These are phyloP conservation scores for Lipomyces chichibuensis DNA, from an alignment of 805 yeast species.

Conservation along the genomic window DNA sequence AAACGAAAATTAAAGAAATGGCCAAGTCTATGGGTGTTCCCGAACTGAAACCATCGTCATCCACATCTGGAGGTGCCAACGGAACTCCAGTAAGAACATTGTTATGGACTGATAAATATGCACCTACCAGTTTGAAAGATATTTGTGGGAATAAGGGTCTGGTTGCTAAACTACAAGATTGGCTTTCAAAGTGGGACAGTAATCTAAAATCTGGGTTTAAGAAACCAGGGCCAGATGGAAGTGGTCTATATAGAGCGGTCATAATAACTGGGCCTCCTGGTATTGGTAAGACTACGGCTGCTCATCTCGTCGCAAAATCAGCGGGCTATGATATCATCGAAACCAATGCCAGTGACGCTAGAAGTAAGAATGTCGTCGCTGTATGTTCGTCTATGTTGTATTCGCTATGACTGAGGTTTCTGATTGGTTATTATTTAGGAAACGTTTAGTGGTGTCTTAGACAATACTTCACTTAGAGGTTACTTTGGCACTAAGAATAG, in stretches of 20 bases:
- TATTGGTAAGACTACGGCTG: constrained; percentile 88
- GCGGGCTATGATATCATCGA: constrained; percentile 81
- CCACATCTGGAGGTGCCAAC: neutral
- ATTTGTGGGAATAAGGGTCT: constrained; percentile 89
- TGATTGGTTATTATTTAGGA: constrained; percentile 37
- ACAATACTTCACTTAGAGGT: constrained; percentile 82
- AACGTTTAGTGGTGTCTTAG: constrained; percentile 69
- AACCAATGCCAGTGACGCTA: constrained; percentile 84
- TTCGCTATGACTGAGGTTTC: neutral
- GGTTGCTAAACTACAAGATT: constrained; percentile 63
- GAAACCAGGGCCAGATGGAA: constrained; percentile 62
- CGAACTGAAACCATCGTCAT: neutral
- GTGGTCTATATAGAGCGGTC: constrained; percentile 76
- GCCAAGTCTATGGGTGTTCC: constrained; percentile 50
- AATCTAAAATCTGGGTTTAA: constrained; percentile 60
- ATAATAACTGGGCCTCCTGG: constrained; percentile 94
- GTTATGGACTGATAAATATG: constrained; percentile 92
- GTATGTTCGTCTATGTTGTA: constrained; percentile 4
- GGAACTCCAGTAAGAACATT: constrained; percentile 36
- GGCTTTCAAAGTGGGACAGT: constrained; percentile 79
- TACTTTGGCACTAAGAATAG: constrained; percentile 54
- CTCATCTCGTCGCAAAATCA: constrained; percentile 79
- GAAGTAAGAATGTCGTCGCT: constrained; percentile 79
- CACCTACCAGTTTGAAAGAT: constrained; percentile 74
- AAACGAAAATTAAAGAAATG: constrained; percentile 56